A percentile compares a stretch with the other conserved stretches of the same genome.
Conservation (phyloP, 257 asterid genomes). For the Salvia hispanica region DNA sequence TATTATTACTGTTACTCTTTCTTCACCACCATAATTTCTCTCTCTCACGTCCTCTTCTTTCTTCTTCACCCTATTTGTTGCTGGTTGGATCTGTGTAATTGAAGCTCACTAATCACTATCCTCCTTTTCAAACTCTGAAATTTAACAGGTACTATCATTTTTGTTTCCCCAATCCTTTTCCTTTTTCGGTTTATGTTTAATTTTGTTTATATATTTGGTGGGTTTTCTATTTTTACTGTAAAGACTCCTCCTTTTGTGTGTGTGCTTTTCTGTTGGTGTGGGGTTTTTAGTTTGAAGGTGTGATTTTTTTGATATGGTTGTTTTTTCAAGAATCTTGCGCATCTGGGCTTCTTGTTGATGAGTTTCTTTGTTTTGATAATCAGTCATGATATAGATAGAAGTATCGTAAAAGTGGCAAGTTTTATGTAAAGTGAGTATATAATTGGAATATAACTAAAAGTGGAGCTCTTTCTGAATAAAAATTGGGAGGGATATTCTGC, state of each 20-base stretch:
- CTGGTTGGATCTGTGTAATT: constrained; percentile 1
- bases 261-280: constrained; percentile 1
- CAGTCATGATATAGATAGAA: not conserved
- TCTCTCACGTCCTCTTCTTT: constrained; percentile 34
- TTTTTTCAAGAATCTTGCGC: constrained; percentile 27
- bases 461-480: not conserved
- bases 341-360: constrained; percentile 27
- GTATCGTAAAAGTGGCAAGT: not conserved
- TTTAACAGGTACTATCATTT: constrained; percentile 29
- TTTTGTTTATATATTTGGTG: not conserved
- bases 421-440: constrained; percentile 3
- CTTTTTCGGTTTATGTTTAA: not conserved
- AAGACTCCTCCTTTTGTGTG: constrained; percentile 31
- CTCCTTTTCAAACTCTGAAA: not conserved
- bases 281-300: constrained; percentile 12
- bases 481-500: not conserved
- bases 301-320: constrained; percentile 2
- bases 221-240: constrained; percentile 28
- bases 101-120: constrained; percentile 1
- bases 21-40: constrained; percentile 25
- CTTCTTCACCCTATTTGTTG: not conserved
- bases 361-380: constrained; percentile 22
- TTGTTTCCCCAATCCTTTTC: not conserved
- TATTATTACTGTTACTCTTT: not conserved
- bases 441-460: not conserved